Base-by-base conservation (phyloP, 140 eudicot species). In the Cichorium intybus region DNA sequence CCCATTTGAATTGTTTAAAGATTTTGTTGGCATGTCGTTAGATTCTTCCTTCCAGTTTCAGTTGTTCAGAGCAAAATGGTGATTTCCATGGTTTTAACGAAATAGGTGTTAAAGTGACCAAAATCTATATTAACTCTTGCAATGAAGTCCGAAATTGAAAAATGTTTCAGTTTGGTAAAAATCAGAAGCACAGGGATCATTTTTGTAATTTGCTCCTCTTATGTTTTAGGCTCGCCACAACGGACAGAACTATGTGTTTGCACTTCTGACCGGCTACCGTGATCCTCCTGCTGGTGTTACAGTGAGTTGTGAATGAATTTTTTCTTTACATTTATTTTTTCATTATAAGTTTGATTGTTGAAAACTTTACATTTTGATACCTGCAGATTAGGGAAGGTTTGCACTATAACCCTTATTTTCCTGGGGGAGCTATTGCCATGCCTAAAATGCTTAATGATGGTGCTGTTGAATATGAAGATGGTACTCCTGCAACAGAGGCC, bases 401-500 rank as follows among this genome's bases (percentile, higher is more conserved):
- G 70, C 97, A 93, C 77, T 93, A 93, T 57, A 93, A 93, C 69
- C 95, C 99, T 29, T 93, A 93, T 79, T 93, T 93, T 69, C 99
- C 99, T 71, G 99, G 99, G 17, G 97, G 95, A 33, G 97, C 99
- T 20, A 93, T 93, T 64, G 99, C 99, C 7, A 93, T 93, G 99
- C 99, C 99, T 16, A 85, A 93, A 74, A 93, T 93, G 99, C 99
- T 93, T 68, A 85, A 77, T 35, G 99, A 88, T 68, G 99, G 97
- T 16, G 99, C 95, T 77, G 95, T 93, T 12, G 99, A 93, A 73
- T 93, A 93, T 41, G 97, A 88, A 81, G 97, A 93, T 39, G 99
- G 99, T 70, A 83, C 86, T 31, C 97, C 97, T 10, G 99, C 99
- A 17, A 93, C 99, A 4, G 99, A 93, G 74, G 91, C 99, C 26